phyloP scores from a whole-genome alignment of 192 early-diverging fungal species.

The Coemansia sp. region DNA sequence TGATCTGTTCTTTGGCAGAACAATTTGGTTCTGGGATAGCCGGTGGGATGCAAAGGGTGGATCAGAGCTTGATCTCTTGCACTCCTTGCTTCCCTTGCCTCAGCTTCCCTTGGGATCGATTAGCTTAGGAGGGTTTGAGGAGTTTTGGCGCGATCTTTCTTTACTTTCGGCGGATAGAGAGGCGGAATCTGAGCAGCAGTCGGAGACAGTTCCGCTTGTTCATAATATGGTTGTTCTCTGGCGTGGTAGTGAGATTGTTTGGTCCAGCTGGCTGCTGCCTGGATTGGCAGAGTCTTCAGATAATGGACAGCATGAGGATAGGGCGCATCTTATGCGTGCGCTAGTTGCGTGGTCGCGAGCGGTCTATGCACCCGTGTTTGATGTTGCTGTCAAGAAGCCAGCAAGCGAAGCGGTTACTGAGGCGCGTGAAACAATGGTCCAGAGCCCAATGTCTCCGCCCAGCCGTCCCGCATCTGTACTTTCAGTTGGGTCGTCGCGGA shows the following conservation, averaged over 20 bases:
- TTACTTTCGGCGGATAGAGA: not conserved
- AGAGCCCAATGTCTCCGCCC: not conserved
- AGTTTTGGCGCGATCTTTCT: conserved; percentile 42
- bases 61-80: conserved; percentile 34
- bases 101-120: conserved; percentile 35
- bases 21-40: conserved; percentile 34
- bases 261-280: conserved; percentile 23
- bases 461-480: not conserved
- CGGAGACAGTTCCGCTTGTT: conserved; percentile 9
- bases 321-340: conserved; percentile 20
- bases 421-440: not conserved
- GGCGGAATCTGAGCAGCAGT: not conserved
- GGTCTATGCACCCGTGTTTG: conserved; percentile 35
- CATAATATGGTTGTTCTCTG: conserved; percentile 30
- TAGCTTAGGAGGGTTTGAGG: conserved; percentile 45
- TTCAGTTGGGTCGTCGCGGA: conserved; percentile 4
- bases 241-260: conserved; percentile 34
- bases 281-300: not conserved
- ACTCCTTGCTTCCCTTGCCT: conserved; percentile 31
- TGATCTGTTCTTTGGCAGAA: conserved; percentile 41
- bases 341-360: conserved; percentile 45
- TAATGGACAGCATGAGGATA: not conserved
- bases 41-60: conserved; percentile 27
- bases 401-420: not conserved
- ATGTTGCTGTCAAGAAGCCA: not conserved